These are phyloP conservation scores for Puccinia horiana DNA, from an alignment of 1,284 basidiomycete species.

Conservation along the genomic window DNA sequence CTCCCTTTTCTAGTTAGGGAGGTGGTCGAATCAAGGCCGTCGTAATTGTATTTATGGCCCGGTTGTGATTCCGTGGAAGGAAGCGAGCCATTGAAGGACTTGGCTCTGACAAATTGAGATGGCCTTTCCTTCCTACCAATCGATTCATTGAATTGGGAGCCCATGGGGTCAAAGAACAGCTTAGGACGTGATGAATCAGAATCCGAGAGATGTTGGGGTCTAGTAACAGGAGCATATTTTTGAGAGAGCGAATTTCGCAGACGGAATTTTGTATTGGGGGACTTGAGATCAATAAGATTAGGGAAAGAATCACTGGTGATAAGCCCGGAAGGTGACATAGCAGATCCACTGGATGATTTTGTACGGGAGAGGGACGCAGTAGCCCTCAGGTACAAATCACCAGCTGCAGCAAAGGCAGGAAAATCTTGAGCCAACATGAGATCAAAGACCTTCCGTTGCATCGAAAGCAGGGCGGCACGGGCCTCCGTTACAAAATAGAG, in stretches of 20 bases:
- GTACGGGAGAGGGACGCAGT: conserved; percentile 28
- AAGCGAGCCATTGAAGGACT: conserved; percentile 16
- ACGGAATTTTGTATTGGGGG: not conserved
- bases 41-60: not conserved
- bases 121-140: not conserved
- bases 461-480: conserved; percentile 13
- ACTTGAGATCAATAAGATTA: conserved; percentile 19
- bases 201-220: conserved; percentile 5
- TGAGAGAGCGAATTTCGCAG: not conserved
- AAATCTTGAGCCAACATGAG: conserved; percentile 43
- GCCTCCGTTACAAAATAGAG: conserved; percentile 33
- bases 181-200: not conserved
- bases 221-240: not conserved
- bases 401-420: conserved; percentile 38
- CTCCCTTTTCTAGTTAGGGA: not conserved
- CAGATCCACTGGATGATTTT: conserved; percentile 4
- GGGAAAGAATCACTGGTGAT: conserved; percentile 2
- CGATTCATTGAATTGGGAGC: not conserved
- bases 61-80: not conserved
- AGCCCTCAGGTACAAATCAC: conserved; percentile 43
- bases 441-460: conserved; percentile 44
- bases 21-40: not conserved
- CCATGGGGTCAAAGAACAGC: not conserved
- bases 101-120: not conserved
- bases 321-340: not conserved